Conservation (phyloP, 257 asterid species). For the Scutellaria baicalensis region DNA sequence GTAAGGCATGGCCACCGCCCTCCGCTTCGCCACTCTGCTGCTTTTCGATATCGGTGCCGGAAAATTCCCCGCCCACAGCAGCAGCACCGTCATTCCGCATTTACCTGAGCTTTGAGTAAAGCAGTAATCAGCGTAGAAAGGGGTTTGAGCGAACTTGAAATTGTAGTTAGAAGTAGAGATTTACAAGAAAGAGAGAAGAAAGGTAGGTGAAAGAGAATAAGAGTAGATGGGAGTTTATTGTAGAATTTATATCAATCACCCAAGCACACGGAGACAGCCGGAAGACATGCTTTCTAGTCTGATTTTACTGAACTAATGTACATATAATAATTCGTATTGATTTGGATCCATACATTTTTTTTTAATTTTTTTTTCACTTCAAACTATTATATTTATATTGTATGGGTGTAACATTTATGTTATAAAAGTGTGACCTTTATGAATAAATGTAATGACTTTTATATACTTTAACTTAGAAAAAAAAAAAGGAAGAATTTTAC, state of each 20-base stretch:
- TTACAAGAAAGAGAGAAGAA: neutral
- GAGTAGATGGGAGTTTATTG: constrained; percentile 28
- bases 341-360: too few relatives aligned
- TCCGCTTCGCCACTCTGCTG: constrained; percentile 3
- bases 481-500: too few relatives aligned
- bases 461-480: too few relatives aligned
- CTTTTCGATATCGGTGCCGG: constrained; percentile 24
- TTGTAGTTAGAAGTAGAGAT: neutral
- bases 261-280: neutral
- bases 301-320: too few relatives aligned
- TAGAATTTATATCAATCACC: constrained; percentile 16
- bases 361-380: too few relatives aligned
- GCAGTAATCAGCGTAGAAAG: neutral
- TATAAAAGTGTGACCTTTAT: too few relatives aligned
- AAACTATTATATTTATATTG: too few relatives aligned
- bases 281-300: neutral
- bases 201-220: neutral
- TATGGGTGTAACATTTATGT: too few relatives aligned
- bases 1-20: neutral
- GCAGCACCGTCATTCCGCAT: constrained; percentile 26
- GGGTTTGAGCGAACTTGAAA: neutral
- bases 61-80: constrained; percentile 12
- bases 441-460: too few relatives aligned
- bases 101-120: neutral
- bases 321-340: too few relatives aligned